Evolutionary conservation across 2,329 filamentous ascomycete genomes (phyloP), one percentile per base, ranked within the genome.

Genomic region (Fusarium udum): DNA sequence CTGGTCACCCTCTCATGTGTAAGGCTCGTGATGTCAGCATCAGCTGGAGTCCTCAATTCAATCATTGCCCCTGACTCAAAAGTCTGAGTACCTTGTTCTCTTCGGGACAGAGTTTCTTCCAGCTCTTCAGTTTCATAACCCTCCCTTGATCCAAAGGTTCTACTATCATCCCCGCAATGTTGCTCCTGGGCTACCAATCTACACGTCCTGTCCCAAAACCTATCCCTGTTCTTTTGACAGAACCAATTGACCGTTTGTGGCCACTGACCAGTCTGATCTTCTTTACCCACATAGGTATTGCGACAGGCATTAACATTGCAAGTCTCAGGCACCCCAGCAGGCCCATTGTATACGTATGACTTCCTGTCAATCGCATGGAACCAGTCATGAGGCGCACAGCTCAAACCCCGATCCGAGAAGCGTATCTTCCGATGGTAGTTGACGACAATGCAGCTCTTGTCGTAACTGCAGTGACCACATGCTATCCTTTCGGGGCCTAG

Each of bases 61-160:
- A 11, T 10, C n/a, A 5, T 43, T 43, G 2, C 12, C 40, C 6
- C 18, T 22, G 13, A 11, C 45, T 28, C 26, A 7, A 15, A 11
- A 11, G 6, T 7, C 10, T 6, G 13, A 18, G 15, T 24, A 5
- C n/a, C 40, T 14, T 14, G 31, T 20, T 34, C 16, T 20, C 16
- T 15, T 24, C 4, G 16, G 4, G 16, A 10, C 10, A 31, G 11
- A 13, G n/a, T 7, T 15, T 24, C n/a, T 34, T 15, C 16, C 6
- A 5, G 4, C n/a, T 20, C n/a, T 16, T 20, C n/a, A 20, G 6
- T 1, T 3, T 20, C 9, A 11, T 24, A 3, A 6, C 9, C 8
- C 12, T 34, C 8, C 20, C 20, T 14, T 28, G 9, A 15, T 20
- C 7, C 13, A 15, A 26, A 7, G 1, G 3, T 7, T 34, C 4